A percentile compares a stretch with the other conserved stretches of the same genome.
These are phyloP conservation scores for Aspergillus biplanus DNA, from an alignment of 495 filamentous ascomycete genomes.

Conservation along the genomic window DNA sequence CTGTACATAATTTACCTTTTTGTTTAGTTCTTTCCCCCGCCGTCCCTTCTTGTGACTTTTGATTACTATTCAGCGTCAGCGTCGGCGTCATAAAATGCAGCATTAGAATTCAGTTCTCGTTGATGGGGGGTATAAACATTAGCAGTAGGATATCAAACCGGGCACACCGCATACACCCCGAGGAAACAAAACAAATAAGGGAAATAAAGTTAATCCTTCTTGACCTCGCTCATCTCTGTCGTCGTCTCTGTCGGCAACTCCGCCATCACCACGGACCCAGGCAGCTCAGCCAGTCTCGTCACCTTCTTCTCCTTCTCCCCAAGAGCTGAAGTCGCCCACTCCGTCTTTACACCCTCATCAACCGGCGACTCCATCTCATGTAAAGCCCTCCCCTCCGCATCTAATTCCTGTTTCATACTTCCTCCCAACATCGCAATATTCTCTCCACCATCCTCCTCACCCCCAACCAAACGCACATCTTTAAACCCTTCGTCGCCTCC, in stretches of 20 bases:
- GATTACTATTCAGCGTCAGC: slow-evolving; percentile 24
- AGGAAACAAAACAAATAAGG: not conserved
- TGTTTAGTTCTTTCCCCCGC: not conserved
- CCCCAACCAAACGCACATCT: not conserved
- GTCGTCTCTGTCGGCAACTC: slow-evolving; percentile 9
- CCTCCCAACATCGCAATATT: slow-evolving; percentile 21
- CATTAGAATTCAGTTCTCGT: slow-evolving; percentile 7
- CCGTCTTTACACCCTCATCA: not conserved
- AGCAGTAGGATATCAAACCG: not conserved
- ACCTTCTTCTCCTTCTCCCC: not conserved
- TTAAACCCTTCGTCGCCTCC: too few species aligned
- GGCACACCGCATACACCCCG: too few species aligned
- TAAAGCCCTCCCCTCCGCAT: slow-evolving; percentile 9
- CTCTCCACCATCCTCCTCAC: slow-evolving; percentile 21
- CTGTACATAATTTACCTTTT: slow-evolving; percentile 1
- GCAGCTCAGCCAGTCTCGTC: slow-evolving; percentile 6
- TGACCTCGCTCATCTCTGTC: not conserved
- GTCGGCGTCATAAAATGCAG: slow-evolving; percentile 15
- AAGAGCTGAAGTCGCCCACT: not conserved
- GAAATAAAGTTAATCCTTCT: not conserved
- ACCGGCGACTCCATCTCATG: slow-evolving; percentile 17
- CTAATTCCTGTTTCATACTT: slow-evolving; percentile 21
- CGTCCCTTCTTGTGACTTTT: slow-evolving; percentile 8
- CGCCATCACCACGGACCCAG: slow-evolving; percentile 4
- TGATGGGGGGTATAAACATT: not conserved